Evolutionary conservation across 768 basidiomycete species (phyloP).

Genomic region (Kwoniella pini): DNA sequence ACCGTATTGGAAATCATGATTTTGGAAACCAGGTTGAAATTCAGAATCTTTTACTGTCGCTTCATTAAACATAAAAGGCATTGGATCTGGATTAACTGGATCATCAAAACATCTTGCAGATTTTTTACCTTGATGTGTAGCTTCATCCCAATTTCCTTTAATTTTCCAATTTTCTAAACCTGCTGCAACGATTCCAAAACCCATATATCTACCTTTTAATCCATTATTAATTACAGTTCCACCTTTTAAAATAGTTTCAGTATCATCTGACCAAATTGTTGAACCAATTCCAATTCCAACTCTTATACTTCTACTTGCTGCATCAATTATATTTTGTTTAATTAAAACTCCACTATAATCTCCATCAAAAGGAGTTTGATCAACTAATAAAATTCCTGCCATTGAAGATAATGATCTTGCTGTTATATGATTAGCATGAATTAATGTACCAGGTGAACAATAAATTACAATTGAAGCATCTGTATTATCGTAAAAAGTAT

Average conservation of each 20-base stretch:
- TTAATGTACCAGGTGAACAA: constrained; percentile 56
- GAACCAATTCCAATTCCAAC: constrained; percentile 57
- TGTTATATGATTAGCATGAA: constrained; percentile 55
- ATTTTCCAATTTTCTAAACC: constrained; percentile 54
- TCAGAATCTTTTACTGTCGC: constrained; percentile 40
- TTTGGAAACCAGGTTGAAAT: constrained; percentile 51
- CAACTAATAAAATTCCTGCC: constrained; percentile 57
- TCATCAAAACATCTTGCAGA: constrained; percentile 52
- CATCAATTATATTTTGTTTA: constrained; percentile 55
- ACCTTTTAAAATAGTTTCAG: constrained; percentile 53
- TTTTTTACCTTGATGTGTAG: constrained; percentile 46
- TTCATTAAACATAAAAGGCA: constrained; percentile 44
- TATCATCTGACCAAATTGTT: constrained; percentile 56
- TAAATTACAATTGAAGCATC: constrained; percentile 56
- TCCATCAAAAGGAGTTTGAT: constrained; percentile 55
- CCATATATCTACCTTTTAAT: constrained; percentile 55
- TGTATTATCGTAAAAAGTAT: constrained; percentile 56
- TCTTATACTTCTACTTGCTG: constrained; percentile 52
- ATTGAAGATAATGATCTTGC: constrained; percentile 51
- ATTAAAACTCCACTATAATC: constrained; percentile 55
- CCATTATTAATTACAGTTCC: constrained; percentile 55
- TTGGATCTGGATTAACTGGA: constrained; percentile 50
- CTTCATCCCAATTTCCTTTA: constrained; percentile 54
- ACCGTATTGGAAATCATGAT: constrained; percentile 54
- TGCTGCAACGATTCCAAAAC: constrained; percentile 57